phyloP scores from a whole-genome alignment of 2,329 filamentous ascomycete species.

The Fusarium decemcellulare region DNA sequence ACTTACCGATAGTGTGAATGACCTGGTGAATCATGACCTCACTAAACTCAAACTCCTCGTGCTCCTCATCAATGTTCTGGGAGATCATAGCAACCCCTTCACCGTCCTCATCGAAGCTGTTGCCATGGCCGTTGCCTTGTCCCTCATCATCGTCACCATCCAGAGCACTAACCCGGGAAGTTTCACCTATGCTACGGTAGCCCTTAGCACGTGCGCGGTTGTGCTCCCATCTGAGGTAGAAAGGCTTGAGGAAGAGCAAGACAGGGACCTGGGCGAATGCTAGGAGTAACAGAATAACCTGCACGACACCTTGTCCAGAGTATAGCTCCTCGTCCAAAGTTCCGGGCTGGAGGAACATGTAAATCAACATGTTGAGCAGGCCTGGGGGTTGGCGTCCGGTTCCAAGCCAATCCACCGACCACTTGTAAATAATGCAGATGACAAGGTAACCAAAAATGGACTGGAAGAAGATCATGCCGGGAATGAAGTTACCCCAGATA shows the following conservation, averaged over 20 bases:
- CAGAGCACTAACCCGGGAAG: constrained; percentile 86
- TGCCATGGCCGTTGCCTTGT: constrained; percentile 69
- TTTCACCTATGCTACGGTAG: constrained; percentile 94
- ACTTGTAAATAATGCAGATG: constrained; percentile 96
- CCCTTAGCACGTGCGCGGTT: constrained; percentile 89
- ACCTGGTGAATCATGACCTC: constrained; percentile 99
- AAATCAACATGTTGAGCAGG: constrained; percentile 98
- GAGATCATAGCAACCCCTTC: constrained; percentile 92
- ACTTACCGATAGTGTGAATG: constrained; percentile 96
- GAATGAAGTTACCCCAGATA: constrained; percentile 97
- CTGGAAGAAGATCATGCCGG: constrained; percentile 99
- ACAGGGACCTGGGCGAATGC: constrained; percentile 91
- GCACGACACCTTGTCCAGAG: constrained; percentile 80
- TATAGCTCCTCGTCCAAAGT: constrained; percentile 82
- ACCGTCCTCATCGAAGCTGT: constrained; percentile 74
- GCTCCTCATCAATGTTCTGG: constrained; percentile 86
- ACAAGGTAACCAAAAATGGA: constrained; percentile 98
- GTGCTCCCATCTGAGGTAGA: constrained; percentile 94
- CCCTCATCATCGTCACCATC: constrained; percentile 86
- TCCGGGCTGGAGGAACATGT: constrained; percentile 97
- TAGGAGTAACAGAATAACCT: constrained; percentile 83
- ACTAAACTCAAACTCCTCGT: constrained; percentile 97
- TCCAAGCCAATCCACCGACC: constrained; percentile 86
- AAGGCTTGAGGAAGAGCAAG: constrained; percentile 93
- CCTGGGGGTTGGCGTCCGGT: constrained; percentile 81